These are phyloP conservation scores for Drechslerella coelobrocha DNA, from an alignment of 2,329 filamentous ascomycete species.

Conservation along the genomic window DNA sequence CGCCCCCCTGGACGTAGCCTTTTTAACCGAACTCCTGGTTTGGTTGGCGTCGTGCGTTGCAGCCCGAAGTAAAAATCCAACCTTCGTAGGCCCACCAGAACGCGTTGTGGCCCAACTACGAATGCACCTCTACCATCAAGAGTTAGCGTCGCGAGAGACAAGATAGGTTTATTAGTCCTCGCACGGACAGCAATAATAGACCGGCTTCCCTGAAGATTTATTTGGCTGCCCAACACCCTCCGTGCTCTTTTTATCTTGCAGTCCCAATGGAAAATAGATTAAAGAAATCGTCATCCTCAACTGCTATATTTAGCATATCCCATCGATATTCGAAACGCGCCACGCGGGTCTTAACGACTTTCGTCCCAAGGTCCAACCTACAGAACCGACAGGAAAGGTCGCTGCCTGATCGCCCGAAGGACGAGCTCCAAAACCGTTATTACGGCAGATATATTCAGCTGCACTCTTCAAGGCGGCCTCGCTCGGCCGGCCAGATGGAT, in stretches of 20 bases:
- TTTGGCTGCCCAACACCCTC: not conserved
- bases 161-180: slow-evolving; percentile 4
- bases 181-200: slow-evolving; percentile 47
- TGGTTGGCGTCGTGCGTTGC: slow-evolving; percentile 32
- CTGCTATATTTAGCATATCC: slow-evolving; percentile 44
- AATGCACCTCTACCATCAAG: slow-evolving; percentile 1
- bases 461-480: slow-evolving; percentile 20
- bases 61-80: slow-evolving; percentile 37
- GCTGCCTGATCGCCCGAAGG: slow-evolving; percentile 45
- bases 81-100: slow-evolving; percentile 34
- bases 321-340: slow-evolving; percentile 49
- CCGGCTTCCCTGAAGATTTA: not conserved
- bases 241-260: not conserved
- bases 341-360: slow-evolving; percentile 46
- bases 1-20: slow-evolving; percentile 36
- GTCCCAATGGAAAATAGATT: slow-evolving; percentile 36
- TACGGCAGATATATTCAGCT: slow-evolving; percentile 40
- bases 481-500: not conserved
- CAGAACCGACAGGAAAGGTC: slow-evolving; percentile 27
- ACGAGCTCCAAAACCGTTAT: slow-evolving; percentile 28
- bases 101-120: slow-evolving; percentile 31
- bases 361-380: slow-evolving; percentile 3
- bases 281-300: slow-evolving; percentile 49
- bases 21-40: slow-evolving; percentile 44
- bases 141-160: not conserved